phyloP scores from a whole-genome alignment of 83 land plant genomes.

The Isoetes engelmannii region DNA sequence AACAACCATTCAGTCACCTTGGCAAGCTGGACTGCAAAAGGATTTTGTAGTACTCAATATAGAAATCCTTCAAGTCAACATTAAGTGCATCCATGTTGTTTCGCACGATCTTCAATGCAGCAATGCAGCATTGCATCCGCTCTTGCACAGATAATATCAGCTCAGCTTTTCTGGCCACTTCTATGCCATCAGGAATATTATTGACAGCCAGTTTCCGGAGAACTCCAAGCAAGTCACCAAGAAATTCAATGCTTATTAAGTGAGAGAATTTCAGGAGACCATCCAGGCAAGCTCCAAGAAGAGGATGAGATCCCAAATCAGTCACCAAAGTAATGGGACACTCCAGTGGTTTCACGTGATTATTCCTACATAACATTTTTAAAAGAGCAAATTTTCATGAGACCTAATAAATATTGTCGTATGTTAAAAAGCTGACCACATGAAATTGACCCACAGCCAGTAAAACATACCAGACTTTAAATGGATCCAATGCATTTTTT shows the following conservation, averaged over 20 bases:
- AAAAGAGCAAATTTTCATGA: too few relatives aligned
- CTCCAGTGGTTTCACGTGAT: too few relatives aligned
- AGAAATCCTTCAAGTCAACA: constrained; percentile 87
- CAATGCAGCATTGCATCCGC: constrained; percentile 81
- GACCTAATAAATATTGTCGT: too few relatives aligned
- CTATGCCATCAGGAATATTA: background rate
- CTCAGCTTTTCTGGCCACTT: constrained; percentile 12
- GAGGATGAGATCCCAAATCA: constrained; percentile 51
- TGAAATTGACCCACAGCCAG: too few relatives aligned
- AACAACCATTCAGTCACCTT: background rate
- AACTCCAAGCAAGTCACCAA: constrained; percentile 68
- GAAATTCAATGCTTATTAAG: constrained; percentile 80
- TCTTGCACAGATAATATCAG: constrained; percentile 54
- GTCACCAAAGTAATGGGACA: background rate
- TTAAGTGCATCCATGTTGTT: constrained; percentile 90
- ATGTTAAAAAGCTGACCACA: too few relatives aligned
- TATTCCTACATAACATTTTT: too few relatives aligned
- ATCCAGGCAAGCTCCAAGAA: constrained; percentile 70
- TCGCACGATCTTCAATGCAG: constrained; percentile 87
- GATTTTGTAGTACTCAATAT: constrained; percentile 79
- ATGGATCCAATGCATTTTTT: constrained; percentile 22
- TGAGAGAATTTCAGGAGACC: constrained; percentile 94
- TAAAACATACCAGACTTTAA: too few relatives aligned
- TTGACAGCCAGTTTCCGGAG: constrained; percentile 58
- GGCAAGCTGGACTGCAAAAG: constrained; percentile 48